Conservation (phyloP, 2,329 filamentous ascomycete species). For the Botrytis paeoniae region DNA sequence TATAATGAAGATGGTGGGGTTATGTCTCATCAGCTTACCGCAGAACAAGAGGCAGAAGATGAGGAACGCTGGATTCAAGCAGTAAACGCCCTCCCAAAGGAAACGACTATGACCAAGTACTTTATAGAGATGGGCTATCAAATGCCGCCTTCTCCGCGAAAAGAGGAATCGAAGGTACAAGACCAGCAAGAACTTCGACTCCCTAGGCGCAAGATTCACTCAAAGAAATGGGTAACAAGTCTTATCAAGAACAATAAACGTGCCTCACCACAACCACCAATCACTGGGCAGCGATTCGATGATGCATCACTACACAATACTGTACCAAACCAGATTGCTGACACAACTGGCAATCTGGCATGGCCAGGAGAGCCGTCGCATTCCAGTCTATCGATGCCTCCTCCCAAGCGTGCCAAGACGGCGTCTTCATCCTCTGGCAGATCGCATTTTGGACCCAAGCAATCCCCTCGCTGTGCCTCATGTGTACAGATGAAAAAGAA, state of each 20-base stretch:
- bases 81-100: not conserved
- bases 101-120: not conserved
- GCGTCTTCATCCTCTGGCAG: not conserved
- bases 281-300: not conserved
- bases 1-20: not conserved
- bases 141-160: not conserved
- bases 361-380: not conserved
- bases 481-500: not conserved
- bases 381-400: not conserved
- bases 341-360: too few relatives aligned
- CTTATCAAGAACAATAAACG: not conserved
- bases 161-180: not conserved
- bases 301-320: not conserved
- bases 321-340: not conserved
- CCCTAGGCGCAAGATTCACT: too few relatives aligned
- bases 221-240: not conserved
- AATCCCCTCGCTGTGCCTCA: not conserved
- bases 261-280: not conserved
- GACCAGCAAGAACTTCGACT: not conserved
- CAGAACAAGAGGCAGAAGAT: not conserved
- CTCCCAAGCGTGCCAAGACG: not conserved
- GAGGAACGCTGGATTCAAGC: not conserved
- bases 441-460: not conserved
- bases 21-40: not conserved
- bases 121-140: conserved; percentile 8